A percentile compares a stretch with the other conserved stretches of the same genome.
Evolutionary conservation across 345 rosid genomes (phyloP).

Genomic region (Brassica napus): DNA sequence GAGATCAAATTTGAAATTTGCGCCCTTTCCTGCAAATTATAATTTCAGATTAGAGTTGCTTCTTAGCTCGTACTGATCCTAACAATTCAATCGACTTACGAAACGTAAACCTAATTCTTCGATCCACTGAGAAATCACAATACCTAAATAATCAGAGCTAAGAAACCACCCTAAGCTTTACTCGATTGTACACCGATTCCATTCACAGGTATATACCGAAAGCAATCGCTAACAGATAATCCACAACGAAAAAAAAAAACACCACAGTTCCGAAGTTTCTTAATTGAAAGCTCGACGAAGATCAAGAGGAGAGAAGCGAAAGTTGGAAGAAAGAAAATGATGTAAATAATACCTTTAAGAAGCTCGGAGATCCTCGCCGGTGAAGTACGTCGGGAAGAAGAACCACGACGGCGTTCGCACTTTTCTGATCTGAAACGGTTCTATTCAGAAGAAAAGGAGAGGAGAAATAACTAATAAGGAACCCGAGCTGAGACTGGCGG

Average conservation of each 20-base stretch:
- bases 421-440: not conserved
- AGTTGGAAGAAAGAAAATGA: too few species aligned
- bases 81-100: not conserved
- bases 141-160: not conserved
- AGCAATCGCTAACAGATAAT: not conserved
- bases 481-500: not conserved
- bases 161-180: slow-evolving; percentile 30
- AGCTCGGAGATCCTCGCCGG: not conserved
- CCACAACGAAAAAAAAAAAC: not conserved
- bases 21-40: not conserved
- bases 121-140: not conserved
- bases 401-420: not conserved
- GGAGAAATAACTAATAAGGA: not conserved
- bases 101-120: not conserved
- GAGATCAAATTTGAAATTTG: not conserved
- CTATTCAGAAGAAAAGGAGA: not conserved
- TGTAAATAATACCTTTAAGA: not conserved
- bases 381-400: not conserved
- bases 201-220: not conserved
- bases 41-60: not conserved
- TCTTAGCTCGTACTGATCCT: not conserved
- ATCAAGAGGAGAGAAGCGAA: not conserved
- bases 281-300: not conserved
- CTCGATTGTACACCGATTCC: not conserved
- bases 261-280: not conserved